These are phyloP conservation scores for Ogataea zsoltii DNA, from an alignment of 805 yeast genomes.

Conservation along the genomic window DNA sequence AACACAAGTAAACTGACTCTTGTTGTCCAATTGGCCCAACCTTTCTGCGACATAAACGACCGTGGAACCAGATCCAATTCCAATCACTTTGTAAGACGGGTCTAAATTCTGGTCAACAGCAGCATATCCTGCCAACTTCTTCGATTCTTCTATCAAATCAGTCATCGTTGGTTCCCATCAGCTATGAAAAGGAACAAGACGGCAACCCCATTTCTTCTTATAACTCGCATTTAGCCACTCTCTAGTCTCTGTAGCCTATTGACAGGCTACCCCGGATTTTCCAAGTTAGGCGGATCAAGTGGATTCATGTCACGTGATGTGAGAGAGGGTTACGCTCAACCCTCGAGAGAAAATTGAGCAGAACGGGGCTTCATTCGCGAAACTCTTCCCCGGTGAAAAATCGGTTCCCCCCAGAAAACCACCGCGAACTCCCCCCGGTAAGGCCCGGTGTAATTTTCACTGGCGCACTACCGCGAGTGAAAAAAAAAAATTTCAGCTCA, in stretches of 20 bases:
- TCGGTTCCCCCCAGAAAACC: not conserved
- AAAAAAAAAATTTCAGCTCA: conserved; percentile 5
- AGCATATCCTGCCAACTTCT: conserved; percentile 81
- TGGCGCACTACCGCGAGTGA: conserved; percentile 4
- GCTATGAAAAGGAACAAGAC: not conserved
- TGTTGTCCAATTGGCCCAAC: conserved; percentile 65
- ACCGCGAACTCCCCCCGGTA: not conserved
- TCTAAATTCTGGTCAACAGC: conserved; percentile 91
- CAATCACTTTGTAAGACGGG: conserved; percentile 69
- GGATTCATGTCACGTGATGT: not conserved
- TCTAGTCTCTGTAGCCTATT: not conserved
- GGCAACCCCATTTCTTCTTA: not conserved
- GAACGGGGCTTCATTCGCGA: too few species aligned
- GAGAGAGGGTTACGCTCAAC: conserved; percentile 2
- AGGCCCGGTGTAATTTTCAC: not conserved
- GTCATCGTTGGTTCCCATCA: not conserved
- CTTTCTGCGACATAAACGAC: conserved; percentile 95
- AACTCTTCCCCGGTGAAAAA: too few species aligned
- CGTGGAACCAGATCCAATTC: conserved; percentile 95
- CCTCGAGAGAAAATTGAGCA: too few species aligned
- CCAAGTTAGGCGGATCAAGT: not conserved
- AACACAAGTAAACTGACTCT: conserved; percentile 67
- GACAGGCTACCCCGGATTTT: conserved; percentile 5
- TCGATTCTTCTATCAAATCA: conserved; percentile 67
- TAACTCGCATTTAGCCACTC: not conserved